A percentile compares a stretch with the other conserved stretches of the same genome.
These are phyloP conservation scores for Dothistroma pini DNA, from an alignment of 2,329 filamentous ascomycete genomes.

Conservation along the genomic window DNA sequence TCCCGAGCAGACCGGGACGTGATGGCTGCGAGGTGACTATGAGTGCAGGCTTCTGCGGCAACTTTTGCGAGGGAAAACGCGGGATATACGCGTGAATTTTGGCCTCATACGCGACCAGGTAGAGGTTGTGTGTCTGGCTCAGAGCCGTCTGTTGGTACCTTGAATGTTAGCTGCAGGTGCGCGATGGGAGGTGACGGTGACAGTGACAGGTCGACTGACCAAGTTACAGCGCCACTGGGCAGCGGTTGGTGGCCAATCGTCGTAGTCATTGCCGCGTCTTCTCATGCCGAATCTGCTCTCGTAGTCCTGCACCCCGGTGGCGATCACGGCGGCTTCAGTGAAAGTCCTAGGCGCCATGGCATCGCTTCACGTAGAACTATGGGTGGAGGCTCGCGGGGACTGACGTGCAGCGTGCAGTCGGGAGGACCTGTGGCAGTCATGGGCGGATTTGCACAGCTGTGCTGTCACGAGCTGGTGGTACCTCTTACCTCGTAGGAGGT, in stretches of 20 bases:
- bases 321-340: slow-evolving; percentile 23
- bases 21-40: slow-evolving; percentile 40
- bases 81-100: slow-evolving; percentile 44
- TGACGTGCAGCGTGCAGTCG: slow-evolving; percentile 6
- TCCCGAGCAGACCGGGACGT: slow-evolving; percentile 28
- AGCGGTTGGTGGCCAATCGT: slow-evolving; percentile 24
- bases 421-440: slow-evolving; percentile 1
- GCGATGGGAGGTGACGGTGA: not conserved
- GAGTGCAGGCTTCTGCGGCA: slow-evolving; percentile 37
- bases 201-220: slow-evolving; percentile 26
- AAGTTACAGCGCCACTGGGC: slow-evolving; percentile 43
- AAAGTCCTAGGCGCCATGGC: slow-evolving; percentile 21
- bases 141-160: slow-evolving; percentile 39
- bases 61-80: slow-evolving; percentile 40
- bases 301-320: slow-evolving; percentile 25
- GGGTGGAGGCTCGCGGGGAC: slow-evolving; percentile 4
- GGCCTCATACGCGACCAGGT: slow-evolving; percentile 44
- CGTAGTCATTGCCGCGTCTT: slow-evolving; percentile 20
- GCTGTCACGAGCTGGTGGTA: slow-evolving; percentile 6
- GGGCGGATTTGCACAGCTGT: slow-evolving; percentile 6
- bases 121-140: slow-evolving; percentile 47
- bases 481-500: too few species aligned
- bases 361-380: too few species aligned
- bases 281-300: slow-evolving; percentile 29
- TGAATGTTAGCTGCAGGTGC: slow-evolving; percentile 9